These are phyloP conservation scores for Aspergillus spinulosporus DNA, from an alignment of 2,329 filamentous ascomycete species.

Conservation along the genomic window DNA sequence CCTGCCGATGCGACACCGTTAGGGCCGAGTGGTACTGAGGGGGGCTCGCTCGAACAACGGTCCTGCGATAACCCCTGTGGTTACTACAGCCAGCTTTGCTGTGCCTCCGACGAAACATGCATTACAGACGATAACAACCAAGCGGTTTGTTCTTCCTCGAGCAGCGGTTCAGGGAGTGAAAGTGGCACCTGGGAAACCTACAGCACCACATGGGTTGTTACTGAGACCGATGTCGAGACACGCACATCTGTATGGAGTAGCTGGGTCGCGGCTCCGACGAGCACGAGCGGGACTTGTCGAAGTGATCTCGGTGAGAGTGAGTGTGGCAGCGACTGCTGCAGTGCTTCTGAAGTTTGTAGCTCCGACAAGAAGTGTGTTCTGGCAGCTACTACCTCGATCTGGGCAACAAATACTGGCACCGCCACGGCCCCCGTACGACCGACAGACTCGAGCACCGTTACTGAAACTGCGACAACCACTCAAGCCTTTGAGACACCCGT, in stretches of 20 bases:
- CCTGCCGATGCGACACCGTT: constrained; percentile 35
- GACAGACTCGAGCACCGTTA: constrained; percentile 49
- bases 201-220: constrained; percentile 56
- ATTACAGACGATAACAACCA: constrained; percentile 51
- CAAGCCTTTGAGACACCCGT: constrained; percentile 49
- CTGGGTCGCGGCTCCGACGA: constrained; percentile 28
- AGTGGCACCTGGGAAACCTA: constrained; percentile 56
- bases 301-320: constrained; percentile 45
- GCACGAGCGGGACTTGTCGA: constrained; percentile 44
- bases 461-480: constrained; percentile 46
- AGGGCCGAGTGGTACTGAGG: not conserved
- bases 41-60: constrained; percentile 29
- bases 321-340: constrained; percentile 50
- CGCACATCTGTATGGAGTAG: constrained; percentile 57
- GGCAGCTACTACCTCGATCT: constrained; percentile 45
- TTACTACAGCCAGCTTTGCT: constrained; percentile 55
- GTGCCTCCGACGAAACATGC: constrained; percentile 48
- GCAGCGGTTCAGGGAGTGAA: constrained; percentile 22
- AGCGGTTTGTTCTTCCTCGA: constrained; percentile 45
- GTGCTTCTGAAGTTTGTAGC: constrained; percentile 45
- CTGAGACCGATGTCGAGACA: constrained; percentile 56
- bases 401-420: constrained; percentile 39
- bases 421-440: constrained; percentile 45
- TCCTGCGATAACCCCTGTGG: constrained; percentile 53
- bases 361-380: constrained; percentile 41